Evolutionary conservation across 345 rosid genomes (phyloP).

Genomic region (Brassica juncea): DNA sequence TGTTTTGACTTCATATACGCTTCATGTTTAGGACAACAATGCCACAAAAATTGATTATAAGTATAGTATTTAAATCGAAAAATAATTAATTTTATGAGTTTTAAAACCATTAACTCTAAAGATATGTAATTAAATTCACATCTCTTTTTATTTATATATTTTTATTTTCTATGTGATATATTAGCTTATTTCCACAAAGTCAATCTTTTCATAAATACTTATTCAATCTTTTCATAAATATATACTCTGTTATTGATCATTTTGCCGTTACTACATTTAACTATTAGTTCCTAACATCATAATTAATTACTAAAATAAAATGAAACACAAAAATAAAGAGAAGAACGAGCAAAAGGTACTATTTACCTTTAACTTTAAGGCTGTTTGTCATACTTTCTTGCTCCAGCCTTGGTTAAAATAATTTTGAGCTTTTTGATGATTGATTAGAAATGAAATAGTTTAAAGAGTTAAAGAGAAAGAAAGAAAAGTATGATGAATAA

Average conservation of each 20-base stretch:
- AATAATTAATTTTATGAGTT: not conserved
- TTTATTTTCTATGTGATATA: not conserved
- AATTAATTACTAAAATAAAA: not conserved
- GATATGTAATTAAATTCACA: constrained; percentile 16
- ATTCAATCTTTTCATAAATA: not conserved
- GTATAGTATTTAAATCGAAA: not conserved
- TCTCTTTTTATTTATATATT: not conserved
- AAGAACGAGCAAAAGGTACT: constrained; percentile 22
- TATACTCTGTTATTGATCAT: not conserved
- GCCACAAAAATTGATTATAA: not conserved
- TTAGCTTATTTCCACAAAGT: not conserved
- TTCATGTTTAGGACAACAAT: constrained; percentile 29
- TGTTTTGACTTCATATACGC: not conserved
- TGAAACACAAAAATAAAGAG: not conserved
- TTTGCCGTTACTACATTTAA: not conserved
- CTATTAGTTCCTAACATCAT: not conserved
- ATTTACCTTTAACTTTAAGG: constrained; percentile 40
- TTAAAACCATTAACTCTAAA: not conserved
- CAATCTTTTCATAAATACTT: not conserved
- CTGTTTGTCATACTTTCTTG: not conserved
- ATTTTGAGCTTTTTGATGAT: constrained; percentile 31
- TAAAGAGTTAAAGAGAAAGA: not conserved
- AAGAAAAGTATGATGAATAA: not conserved
- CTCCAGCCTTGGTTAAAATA: not conserved
- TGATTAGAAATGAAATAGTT: constrained; percentile 8